Evolutionary conservation across 23 red algal genomes (phyloP).

Genomic region (Gracilaria domingensis): DNA sequence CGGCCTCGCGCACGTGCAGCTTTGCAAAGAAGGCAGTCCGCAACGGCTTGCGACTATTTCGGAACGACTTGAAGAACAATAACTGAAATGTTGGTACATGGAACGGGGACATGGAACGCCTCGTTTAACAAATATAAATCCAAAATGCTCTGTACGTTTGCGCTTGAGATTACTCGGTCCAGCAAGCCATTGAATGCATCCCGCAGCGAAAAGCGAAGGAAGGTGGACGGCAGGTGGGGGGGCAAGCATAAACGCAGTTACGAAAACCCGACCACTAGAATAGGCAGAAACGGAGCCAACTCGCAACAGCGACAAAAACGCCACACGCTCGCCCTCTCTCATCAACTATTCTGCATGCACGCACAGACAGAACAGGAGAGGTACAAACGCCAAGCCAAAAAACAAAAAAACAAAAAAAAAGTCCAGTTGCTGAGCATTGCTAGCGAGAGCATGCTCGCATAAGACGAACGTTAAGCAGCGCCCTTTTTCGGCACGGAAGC

Average conservation of each 20-base stretch:
- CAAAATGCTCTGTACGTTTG: not conserved
- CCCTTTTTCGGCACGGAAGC: no score
- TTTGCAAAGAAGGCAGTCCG: not conserved
- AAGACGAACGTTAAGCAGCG: no score
- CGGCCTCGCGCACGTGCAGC: not conserved
- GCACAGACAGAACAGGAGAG: no score
- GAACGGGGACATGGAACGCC: not conserved
- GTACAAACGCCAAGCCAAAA: not conserved
- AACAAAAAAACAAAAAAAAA: not conserved
- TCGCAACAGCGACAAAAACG: not conserved
- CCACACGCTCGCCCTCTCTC: not conserved
- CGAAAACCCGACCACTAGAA: not conserved
- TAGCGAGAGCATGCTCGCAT: no score
- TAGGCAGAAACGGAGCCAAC: not conserved
- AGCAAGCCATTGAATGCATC: not conserved
- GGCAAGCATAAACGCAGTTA: not conserved
- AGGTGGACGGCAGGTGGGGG: no score
- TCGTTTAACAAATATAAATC: not conserved
- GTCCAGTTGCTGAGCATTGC: no score
- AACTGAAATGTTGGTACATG: not conserved
- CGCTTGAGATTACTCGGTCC: not conserved
- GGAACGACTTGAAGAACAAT: slow-evolving; percentile 47
- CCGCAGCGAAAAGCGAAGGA: not conserved
- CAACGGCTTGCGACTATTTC: slow-evolving; percentile 1
- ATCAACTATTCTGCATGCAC: not conserved